A percentile compares a stretch with the other conserved stretches of the same genome.
phyloP scores from a whole-genome alignment of 768 basidiomycete genomes.

The Rhizopogon salebrosus region DNA sequence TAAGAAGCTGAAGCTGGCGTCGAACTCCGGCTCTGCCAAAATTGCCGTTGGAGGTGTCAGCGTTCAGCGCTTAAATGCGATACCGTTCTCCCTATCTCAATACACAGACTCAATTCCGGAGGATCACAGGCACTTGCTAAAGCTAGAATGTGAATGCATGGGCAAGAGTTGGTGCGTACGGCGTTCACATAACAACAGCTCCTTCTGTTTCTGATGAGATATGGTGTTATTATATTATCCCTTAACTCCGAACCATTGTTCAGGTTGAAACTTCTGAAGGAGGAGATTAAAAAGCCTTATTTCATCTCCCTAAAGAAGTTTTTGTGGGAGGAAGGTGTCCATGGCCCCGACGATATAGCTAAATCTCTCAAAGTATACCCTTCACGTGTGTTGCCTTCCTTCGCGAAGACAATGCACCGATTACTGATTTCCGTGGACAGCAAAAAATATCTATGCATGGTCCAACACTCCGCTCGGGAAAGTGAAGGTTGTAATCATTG shows the following conservation, averaged over 20 bases:
- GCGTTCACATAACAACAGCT: neutral
- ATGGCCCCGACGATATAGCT: constrained; percentile 41
- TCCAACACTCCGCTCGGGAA: constrained; percentile 81
- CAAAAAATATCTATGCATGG: constrained; percentile 88
- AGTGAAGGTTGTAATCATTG: constrained; percentile 85
- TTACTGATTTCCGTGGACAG: constrained; percentile 32
- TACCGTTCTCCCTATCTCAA: constrained; percentile 59
- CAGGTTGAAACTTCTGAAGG: constrained; percentile 71
- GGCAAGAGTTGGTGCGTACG: constrained; percentile 58
- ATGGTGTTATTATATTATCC: neutral
- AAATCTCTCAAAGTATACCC: constrained; percentile 66
- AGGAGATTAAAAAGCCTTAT: constrained; percentile 74
- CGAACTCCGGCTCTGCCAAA: constrained; percentile 12
- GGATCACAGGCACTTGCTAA: constrained; percentile 52
- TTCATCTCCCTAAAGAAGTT: constrained; percentile 69
- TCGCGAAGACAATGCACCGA: constrained; percentile 6
- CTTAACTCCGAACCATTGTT: constrained; percentile 6
- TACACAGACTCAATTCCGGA: constrained; percentile 51
- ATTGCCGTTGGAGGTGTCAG: constrained; percentile 6
- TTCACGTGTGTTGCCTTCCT: constrained; percentile 44
- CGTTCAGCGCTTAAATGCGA: constrained; percentile 47
- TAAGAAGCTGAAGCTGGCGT: constrained; percentile 45
- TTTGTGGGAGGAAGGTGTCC: constrained; percentile 61
- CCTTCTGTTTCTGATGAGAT: neutral
- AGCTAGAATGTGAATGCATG: constrained; percentile 69